Evolutionary conservation across 1,139 yeast species (phyloP).

Genomic region (Yamadazyma siamensis): DNA sequence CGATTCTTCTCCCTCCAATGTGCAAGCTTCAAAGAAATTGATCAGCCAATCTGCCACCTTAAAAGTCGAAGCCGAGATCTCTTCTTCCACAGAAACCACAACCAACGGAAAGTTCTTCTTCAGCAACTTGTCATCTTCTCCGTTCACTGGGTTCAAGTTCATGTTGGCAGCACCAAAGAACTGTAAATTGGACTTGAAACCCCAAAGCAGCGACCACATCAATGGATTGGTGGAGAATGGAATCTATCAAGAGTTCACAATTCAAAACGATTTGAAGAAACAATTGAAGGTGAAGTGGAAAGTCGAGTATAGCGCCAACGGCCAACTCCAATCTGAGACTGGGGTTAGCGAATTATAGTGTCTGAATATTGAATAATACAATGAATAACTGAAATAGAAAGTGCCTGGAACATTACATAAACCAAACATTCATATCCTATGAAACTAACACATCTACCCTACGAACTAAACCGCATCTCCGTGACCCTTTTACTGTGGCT

Average conservation of each 20-base stretch:
- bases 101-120: conserved; percentile 40
- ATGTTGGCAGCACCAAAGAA: conserved; percentile 81
- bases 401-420: too few species aligned
- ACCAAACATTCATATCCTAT: too few species aligned
- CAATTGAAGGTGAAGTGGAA: conserved; percentile 81
- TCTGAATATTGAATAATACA: too few species aligned
- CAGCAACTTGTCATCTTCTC: conserved; percentile 36
- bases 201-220: conserved; percentile 63
- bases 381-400: too few species aligned
- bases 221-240: conserved; percentile 51
- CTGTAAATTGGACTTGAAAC: conserved; percentile 60
- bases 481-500: conserved; percentile 4
- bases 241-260: conserved; percentile 56
- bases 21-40: conserved; percentile 19
- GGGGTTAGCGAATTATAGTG: conserved; percentile 48
- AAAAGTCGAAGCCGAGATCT: conserved; percentile 45
- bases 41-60: conserved; percentile 49
- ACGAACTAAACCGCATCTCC: too few species aligned
- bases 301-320: conserved; percentile 52
- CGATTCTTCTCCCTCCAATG: conserved; percentile 31
- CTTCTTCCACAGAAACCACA: conserved; percentile 19
- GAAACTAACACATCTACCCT: too few species aligned
- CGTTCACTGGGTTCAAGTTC: conserved; percentile 51
- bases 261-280: conserved; percentile 49
- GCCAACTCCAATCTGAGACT: conserved; percentile 48